phyloP scores from a whole-genome alignment of 805 yeast species.

The Cyberlindnera americana region DNA sequence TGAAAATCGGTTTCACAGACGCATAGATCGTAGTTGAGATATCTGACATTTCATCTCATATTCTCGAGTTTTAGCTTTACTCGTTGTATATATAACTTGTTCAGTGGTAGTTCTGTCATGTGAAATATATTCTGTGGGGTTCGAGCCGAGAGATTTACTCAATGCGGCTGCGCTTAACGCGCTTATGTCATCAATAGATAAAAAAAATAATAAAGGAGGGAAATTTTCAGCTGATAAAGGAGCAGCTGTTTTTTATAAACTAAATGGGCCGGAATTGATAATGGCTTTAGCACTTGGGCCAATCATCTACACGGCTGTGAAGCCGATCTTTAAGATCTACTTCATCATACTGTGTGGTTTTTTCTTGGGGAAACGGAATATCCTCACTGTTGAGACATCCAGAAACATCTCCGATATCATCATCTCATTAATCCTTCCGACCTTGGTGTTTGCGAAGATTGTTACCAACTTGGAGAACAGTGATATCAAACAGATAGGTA shows the following conservation, averaged over 20 bases:
- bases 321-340: conserved; percentile 48
- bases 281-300: conserved; percentile 13
- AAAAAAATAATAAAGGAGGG: too few species aligned
- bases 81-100: too few species aligned
- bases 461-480: conserved; percentile 56
- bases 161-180: neutral
- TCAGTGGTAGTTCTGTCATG: neutral
- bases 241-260: too few species aligned
- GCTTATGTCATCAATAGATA: too few species aligned
- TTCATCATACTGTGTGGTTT: neutral
- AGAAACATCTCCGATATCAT: conserved; percentile 62
- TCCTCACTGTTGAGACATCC: conserved; percentile 59
- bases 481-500: conserved; percentile 69
- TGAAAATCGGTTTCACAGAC: conserved; percentile 71
- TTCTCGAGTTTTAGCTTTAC: neutral
- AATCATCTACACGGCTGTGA: conserved; percentile 56
- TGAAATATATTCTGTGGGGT: neutral
- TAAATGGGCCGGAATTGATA: too few species aligned
- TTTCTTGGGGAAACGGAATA: conserved; percentile 34
- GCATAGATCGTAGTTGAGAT: conserved; percentile 41
- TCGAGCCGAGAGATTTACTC: neutral
- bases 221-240: too few species aligned
- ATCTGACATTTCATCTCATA: neutral
- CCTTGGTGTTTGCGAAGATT: conserved; percentile 60
- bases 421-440: conserved; percentile 60